Evolutionary conservation across 176 grass and related monocot species (phyloP).

Genomic region (Coix lacrymajobi): DNA sequence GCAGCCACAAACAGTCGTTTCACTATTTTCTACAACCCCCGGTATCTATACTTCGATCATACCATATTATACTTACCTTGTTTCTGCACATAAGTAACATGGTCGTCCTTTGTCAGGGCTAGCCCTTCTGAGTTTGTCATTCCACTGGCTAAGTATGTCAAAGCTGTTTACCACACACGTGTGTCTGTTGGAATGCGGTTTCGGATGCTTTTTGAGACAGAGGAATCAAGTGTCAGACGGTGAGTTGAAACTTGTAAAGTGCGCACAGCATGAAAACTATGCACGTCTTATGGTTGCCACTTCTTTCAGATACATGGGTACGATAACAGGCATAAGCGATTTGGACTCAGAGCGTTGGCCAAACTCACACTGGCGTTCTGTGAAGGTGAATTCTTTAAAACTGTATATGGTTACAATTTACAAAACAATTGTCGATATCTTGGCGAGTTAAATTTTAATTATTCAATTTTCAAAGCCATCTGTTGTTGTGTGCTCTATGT

Average conservation of each 20-base stretch:
- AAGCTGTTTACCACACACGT: conserved; percentile 89
- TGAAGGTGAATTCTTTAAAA: conserved; percentile 53
- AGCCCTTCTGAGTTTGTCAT: conserved; percentile 97
- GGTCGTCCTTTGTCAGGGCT: conserved; percentile 48
- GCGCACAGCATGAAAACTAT: background rate
- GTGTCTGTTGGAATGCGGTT: conserved; percentile 92
- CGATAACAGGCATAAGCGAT: conserved; percentile 83
- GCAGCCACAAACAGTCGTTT: conserved; percentile 94
- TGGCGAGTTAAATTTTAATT: background rate
- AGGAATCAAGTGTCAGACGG: conserved; percentile 88
- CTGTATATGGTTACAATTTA: conserved; percentile 1
- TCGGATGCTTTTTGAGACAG: conserved; percentile 98
- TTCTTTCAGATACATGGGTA: conserved; percentile 92
- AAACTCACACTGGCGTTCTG: conserved; percentile 91
- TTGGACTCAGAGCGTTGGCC: conserved; percentile 79
- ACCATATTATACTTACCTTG: background rate
- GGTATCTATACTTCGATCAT: conserved; percentile 35
- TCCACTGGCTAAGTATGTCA: conserved; percentile 92
- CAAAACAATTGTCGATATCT: background rate
- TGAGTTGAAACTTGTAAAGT: conserved; percentile 26
- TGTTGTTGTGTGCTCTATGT: background rate
- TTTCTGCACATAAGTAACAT: conserved; percentile 17
- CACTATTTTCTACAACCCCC: conserved; percentile 93
- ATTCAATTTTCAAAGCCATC: background rate
- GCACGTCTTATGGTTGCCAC: conserved; percentile 8